Conservation (phyloP, 371 early-diverging fungal species). For the Rhizopus delemar region DNA sequence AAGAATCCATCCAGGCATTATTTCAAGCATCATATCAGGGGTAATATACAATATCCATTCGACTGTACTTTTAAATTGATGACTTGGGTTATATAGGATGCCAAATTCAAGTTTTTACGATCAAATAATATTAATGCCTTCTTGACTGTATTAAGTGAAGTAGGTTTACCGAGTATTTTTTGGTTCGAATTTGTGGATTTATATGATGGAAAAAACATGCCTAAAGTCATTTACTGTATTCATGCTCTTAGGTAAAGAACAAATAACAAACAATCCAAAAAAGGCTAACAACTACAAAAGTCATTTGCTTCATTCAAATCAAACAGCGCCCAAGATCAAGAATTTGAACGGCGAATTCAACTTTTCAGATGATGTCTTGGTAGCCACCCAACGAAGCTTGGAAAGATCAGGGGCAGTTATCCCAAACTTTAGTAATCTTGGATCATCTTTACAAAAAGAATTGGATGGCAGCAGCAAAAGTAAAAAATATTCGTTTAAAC, state of each 20-base stretch:
- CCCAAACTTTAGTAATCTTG: conserved; percentile 83
- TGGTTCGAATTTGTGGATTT: conserved; percentile 98
- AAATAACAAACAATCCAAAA: not conserved
- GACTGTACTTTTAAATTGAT: conserved; percentile 54
- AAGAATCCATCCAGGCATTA: conserved; percentile 81
- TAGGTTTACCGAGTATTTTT: conserved; percentile 90
- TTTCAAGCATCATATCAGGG: conserved; percentile 69
- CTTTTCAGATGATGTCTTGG: conserved; percentile 89
- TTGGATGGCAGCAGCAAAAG: conserved; percentile 27
- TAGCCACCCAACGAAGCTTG: conserved; percentile 82
- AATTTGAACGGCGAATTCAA: conserved; percentile 87
- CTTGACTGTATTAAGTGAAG: conserved; percentile 76
- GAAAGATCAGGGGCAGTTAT: conserved; percentile 78
- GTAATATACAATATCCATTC: not conserved
- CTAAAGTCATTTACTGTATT: conserved; percentile 99
- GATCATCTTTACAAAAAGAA: conserved; percentile 73
- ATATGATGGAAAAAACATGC: conserved; percentile 99
- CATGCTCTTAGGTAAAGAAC: conserved; percentile 89
- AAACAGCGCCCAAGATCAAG: conserved; percentile 88
- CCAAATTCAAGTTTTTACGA: conserved; percentile 90
- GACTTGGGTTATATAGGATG: conserved; percentile 52
- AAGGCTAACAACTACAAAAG: conserved; percentile 34
- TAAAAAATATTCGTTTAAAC: conserved; percentile 13
- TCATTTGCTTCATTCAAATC: conserved; percentile 85
- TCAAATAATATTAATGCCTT: conserved; percentile 99